phyloP scores from a whole-genome alignment of 2,329 filamentous ascomycete species.

The Clarireedia hainanense region DNA sequence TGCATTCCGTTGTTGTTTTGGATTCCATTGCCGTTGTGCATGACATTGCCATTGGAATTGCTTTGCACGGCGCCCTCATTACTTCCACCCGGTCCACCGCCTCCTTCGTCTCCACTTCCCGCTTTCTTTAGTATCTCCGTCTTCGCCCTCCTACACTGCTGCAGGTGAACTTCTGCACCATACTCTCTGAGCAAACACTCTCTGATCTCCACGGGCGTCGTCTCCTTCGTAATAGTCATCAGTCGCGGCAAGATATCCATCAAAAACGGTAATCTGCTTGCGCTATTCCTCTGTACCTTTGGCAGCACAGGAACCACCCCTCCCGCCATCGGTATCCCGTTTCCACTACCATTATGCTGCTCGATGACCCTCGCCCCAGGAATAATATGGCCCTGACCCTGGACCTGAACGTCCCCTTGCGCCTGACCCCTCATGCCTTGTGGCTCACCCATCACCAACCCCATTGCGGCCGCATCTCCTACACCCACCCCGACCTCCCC shows the following conservation, averaged over 20 bases:
- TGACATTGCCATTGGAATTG: not conserved
- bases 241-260: slow-evolving; percentile 52
- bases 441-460: slow-evolving; percentile 1
- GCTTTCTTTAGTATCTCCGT: slow-evolving; percentile 28
- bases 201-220: slow-evolving; percentile 50
- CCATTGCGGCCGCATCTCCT: slow-evolving; percentile 12
- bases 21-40: not conserved
- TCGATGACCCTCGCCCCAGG: slow-evolving; percentile 19
- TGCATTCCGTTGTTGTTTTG: not conserved
- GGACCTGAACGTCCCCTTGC: slow-evolving; percentile 1
- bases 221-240: slow-evolving; percentile 50
- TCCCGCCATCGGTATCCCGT: slow-evolving; percentile 15
- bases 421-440: slow-evolving; percentile 1
- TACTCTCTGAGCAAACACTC: slow-evolving; percentile 42
- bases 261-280: slow-evolving; percentile 42
- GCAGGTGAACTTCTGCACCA: slow-evolving; percentile 28
- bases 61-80: slow-evolving; percentile 11
- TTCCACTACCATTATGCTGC: slow-evolving; percentile 25
- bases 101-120: slow-evolving; percentile 4
- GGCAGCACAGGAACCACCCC: slow-evolving; percentile 21
- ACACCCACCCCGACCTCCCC: not conserved
- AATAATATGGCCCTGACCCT: slow-evolving; percentile 8
- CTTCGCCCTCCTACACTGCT: slow-evolving; percentile 29
- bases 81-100: slow-evolving; percentile 8
- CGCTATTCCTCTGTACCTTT: slow-evolving; percentile 28